Evolutionary conservation across 805 yeast species (phyloP), one percentile per base, ranked within the genome.

Genomic region (Hanseniaspora guilliermondii): DNA sequence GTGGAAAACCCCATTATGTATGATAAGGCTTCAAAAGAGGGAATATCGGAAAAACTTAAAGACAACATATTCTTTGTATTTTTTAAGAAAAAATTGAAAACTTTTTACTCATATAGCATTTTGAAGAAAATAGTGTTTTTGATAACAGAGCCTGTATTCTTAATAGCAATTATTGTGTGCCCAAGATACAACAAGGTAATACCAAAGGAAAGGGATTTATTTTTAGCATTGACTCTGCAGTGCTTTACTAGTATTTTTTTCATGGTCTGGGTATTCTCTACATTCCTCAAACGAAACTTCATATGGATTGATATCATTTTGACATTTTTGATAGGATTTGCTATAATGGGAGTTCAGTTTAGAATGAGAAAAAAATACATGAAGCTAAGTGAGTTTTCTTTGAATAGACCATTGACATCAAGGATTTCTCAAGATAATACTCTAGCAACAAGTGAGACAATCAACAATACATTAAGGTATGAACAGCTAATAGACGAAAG

Each of bases 141-240:
- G 0, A 19, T 66, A 2, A 68, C 70, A 12, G 58, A 66, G 4
- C 74, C 75, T 14, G 61, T 68, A 24, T 64, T 70, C 1, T 55
- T 71, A 2, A 9, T 68, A 1, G 57, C 71, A 5, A 63, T 68
- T 45, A 40, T 70, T 12, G 66, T 73, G 12, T 63, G 73, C 37
- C 76, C 76, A 1, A 61, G 14, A 47, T 56, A 2, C 53, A 59
- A n/a, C 60, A 63, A 9, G 57, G 57, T 36, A 62, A 60, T 40
- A 11, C 57, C 4, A 49, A 63, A 8, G 55, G 64, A 32, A 57
- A 56, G 11, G 47, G 57, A 12, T 64, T 59, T 2, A 56, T 64
- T 30, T 8, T 57, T 1, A 53, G 69, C 2, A 55, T 48, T 71
- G 12, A 48, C 67, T 16, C 9, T 62, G 1, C 75, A 71, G 58